Evolutionary conservation across 192 early-diverging fungal genomes (phyloP).

Genomic region (Mortierella antarctica): DNA sequence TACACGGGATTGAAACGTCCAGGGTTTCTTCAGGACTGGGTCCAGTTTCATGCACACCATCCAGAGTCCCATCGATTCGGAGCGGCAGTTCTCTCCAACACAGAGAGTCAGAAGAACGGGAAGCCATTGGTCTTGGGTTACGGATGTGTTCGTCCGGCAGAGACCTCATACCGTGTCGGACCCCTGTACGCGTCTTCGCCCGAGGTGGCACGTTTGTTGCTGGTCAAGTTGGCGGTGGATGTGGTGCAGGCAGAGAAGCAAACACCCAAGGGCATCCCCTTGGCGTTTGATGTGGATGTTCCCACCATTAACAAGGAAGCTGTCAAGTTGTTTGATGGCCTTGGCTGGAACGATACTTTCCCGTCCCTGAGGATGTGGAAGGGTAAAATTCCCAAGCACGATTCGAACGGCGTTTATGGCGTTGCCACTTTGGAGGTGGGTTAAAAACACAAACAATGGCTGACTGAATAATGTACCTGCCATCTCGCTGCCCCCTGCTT

Average conservation of each 20-base stretch:
- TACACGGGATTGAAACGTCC: constrained; percentile 39
- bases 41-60: constrained; percentile 17
- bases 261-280: not conserved
- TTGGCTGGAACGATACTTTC: constrained; percentile 38
- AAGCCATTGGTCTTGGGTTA: constrained; percentile 27
- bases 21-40: constrained; percentile 25
- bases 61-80: constrained; percentile 19
- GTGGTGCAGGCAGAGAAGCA: constrained; percentile 10
- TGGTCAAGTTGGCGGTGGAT: constrained; percentile 37
- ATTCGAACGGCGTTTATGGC: constrained; percentile 40
- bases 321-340: constrained; percentile 21
- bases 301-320: constrained; percentile 23
- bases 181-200: constrained; percentile 34
- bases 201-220: constrained; percentile 38
- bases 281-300: constrained; percentile 25
- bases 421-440: constrained; percentile 40
- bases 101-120: not conserved
- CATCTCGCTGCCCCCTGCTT: too few relatives aligned
- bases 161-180: constrained; percentile 43
- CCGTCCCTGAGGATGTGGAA: constrained; percentile 53
- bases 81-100: constrained; percentile 12
- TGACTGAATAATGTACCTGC: not conserved
- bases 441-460: constrained; percentile 8
- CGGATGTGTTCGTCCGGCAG: constrained; percentile 46
- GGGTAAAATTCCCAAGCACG: constrained; percentile 41